These are phyloP conservation scores for Ascocoryne sarcoides DNA, from an alignment of 2,329 filamentous ascomycete species.

Conservation along the genomic window DNA sequence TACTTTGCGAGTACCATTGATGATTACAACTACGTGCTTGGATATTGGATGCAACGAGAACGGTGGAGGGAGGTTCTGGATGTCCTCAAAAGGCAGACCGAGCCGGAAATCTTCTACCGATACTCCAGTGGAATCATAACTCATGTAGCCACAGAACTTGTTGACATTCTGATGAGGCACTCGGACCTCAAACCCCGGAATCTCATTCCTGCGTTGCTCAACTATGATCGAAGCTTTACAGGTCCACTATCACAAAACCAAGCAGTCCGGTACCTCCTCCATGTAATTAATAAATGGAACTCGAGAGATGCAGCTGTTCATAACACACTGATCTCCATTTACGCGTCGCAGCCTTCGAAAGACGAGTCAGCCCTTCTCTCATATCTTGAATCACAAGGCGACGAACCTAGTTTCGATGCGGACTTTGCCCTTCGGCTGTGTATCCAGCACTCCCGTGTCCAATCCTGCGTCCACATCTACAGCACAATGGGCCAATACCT, in stretches of 20 bases:
- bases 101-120: constrained; percentile 88
- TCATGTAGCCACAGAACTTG: constrained; percentile 72
- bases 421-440: constrained; percentile 94
- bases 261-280: constrained; percentile 86
- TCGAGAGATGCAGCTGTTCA: constrained; percentile 81
- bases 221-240: constrained; percentile 75
- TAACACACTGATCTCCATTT: constrained; percentile 94
- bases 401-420: constrained; percentile 80
- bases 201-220: constrained; percentile 85
- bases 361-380: constrained; percentile 80
- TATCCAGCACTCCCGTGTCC: constrained; percentile 86
- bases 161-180: constrained; percentile 95
- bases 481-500: constrained; percentile 92
- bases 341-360: constrained; percentile 73
- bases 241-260: constrained; percentile 71
- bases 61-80: constrained; percentile 80
- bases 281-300: constrained; percentile 79
- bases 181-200: constrained; percentile 74
- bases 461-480: constrained; percentile 96
- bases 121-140: constrained; percentile 97
- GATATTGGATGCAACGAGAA: constrained; percentile 96
- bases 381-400: constrained; percentile 85
- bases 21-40: constrained; percentile 89
- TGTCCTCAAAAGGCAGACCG: constrained; percentile 87
- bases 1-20: constrained; percentile 83